A percentile compares a stretch with the other conserved stretches of the same genome.
These are phyloP conservation scores for Helianthus annuus DNA, from an alignment of 129 eudicot species.

Conservation along the genomic window DNA sequence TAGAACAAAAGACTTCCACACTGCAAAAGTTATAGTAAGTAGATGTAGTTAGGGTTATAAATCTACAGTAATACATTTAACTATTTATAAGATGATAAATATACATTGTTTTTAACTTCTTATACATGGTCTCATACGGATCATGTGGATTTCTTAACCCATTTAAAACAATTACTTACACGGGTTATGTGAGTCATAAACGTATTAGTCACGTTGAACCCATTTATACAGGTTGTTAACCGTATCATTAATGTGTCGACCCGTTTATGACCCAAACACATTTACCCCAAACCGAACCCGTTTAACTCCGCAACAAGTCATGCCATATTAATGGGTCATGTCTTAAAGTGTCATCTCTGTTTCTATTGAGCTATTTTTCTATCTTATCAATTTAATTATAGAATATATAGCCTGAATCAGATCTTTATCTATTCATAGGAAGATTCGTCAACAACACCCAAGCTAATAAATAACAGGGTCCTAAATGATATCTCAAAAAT, in stretches of 20 bases:
- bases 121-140: not conserved
- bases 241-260: not conserved
- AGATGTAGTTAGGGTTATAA: not conserved
- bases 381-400: not conserved
- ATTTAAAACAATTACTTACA: not conserved
- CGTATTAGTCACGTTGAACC: not conserved
- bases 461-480: constrained; percentile 2
- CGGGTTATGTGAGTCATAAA: not conserved
- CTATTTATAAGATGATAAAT: not conserved
- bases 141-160: too few species aligned
- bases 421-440: not conserved
- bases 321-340: not conserved
- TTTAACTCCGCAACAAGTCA: not conserved
- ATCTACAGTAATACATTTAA: not conserved
- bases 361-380: not conserved
- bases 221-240: not conserved
- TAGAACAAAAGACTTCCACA: not conserved
- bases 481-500: constrained; percentile 10
- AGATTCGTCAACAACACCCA: not conserved
- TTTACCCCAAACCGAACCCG: not conserved
- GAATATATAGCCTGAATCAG: constrained; percentile 6
- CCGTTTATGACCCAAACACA: too few species aligned
- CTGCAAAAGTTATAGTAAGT: not conserved
- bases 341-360: not conserved
- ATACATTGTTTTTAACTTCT: not conserved